These are phyloP conservation scores for Podospora tetraspora DNA, from an alignment of 495 filamentous ascomycete genomes.

Conservation along the genomic window DNA sequence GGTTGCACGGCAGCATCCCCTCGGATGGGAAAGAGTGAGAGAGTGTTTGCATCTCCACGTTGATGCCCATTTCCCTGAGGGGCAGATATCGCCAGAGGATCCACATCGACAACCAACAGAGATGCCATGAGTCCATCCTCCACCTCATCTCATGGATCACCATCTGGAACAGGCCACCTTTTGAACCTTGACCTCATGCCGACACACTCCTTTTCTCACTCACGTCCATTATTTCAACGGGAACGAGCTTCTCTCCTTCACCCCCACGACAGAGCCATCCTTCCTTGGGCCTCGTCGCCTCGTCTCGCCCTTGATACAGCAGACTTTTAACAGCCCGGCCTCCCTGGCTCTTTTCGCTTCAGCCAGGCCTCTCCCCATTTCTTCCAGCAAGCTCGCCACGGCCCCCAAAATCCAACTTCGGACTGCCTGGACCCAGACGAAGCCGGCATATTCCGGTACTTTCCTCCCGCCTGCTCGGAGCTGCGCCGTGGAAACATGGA, in stretches of 20 bases:
- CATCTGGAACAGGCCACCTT: neutral
- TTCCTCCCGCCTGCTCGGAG: neutral
- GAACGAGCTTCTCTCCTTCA: neutral
- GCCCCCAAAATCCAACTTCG: neutral
- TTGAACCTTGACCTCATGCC: neutral
- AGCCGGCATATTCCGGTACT: neutral
- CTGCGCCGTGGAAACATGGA: conserved; percentile 21
- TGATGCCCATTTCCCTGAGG: neutral
- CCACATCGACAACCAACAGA: neutral
- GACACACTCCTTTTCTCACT: neutral
- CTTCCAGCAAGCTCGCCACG: neutral
- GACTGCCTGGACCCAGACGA: neutral
- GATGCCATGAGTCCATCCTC: neutral
- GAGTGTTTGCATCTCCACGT: neutral
- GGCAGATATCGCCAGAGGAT: neutral
- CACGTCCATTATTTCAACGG: neutral
- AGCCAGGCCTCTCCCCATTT: neutral
- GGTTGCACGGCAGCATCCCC: neutral
- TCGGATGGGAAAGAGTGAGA: neutral
- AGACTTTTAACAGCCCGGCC: neutral
- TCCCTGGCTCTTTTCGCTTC: neutral
- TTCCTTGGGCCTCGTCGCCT: neutral
- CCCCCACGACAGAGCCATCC: neutral
- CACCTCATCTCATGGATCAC: neutral
- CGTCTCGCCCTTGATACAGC: neutral